phyloP scores from a whole-genome alignment of 352 stramenopile species.

The Pythium chondricola region DNA sequence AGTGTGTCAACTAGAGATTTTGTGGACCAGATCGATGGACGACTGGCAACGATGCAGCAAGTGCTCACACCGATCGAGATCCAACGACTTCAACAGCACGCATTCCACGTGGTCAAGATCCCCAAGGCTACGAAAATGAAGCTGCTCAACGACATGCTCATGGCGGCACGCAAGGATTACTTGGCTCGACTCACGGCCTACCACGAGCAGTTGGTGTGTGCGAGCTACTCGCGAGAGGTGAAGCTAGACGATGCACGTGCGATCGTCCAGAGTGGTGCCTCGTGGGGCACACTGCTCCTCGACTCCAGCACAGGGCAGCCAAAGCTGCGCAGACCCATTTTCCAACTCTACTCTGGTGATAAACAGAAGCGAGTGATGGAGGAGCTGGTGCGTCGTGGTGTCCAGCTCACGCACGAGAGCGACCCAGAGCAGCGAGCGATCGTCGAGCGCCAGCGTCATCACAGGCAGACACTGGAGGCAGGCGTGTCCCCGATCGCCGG shows the following conservation, averaged over 20 bases:
- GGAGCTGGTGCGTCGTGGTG: constrained; percentile 43
- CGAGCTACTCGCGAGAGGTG: constrained; percentile 50
- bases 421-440: constrained; percentile 49
- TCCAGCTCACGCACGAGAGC: constrained; percentile 64
- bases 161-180: constrained; percentile 32
- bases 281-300: constrained; percentile 24
- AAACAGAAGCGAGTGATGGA: constrained; percentile 35
- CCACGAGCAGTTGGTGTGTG: constrained; percentile 38
- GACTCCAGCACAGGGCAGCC: constrained; percentile 14
- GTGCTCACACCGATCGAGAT: constrained; percentile 74
- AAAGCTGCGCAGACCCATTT: constrained; percentile 23
- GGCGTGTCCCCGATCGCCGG: not conserved
- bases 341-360: constrained; percentile 42
- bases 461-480: constrained; percentile 20
- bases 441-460: constrained; percentile 38
- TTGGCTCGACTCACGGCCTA: constrained; percentile 36
- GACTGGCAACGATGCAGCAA: constrained; percentile 66
- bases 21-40: constrained; percentile 52
- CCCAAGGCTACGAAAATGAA: constrained; percentile 62
- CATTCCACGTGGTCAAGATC: constrained; percentile 60
- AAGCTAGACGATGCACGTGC: constrained; percentile 61
- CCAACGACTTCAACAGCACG: constrained; percentile 56
- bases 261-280: constrained; percentile 56
- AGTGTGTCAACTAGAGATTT: constrained; percentile 22
- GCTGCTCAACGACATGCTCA: constrained; percentile 45